Conservation (phyloP, 208 protist species). For the Dictyostelium gargantuum region DNA sequence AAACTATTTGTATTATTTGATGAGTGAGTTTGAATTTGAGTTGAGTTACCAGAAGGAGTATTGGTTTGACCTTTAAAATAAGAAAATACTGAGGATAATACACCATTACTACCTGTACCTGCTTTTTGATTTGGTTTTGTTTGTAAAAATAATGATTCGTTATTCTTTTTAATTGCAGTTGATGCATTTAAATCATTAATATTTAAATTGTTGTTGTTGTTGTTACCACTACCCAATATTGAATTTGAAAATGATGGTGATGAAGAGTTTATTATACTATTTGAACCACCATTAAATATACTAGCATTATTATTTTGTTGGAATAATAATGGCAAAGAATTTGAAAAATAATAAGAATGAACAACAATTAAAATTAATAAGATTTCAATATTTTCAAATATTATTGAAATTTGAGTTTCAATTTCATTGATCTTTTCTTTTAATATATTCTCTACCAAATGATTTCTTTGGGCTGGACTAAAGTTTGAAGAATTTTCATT, state of each 20-base stretch:
- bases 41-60: background rate
- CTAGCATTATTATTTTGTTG: background rate
- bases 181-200: background rate
- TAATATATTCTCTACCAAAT: background rate
- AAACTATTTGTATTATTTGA: background rate
- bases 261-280: too few relatives aligned
- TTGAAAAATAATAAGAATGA: slow-evolving; percentile 23
- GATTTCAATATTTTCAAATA: slow-evolving; percentile 19
- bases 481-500: background rate
- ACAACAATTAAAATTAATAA: slow-evolving; percentile 4
- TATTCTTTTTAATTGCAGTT: background rate
- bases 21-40: background rate
- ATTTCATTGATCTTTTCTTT: background rate
- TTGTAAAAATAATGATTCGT: background rate
- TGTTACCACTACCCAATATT: background rate
- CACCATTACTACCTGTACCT: background rate
- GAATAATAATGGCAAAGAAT: background rate
- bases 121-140: background rate
- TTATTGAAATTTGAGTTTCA: background rate
- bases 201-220: background rate
- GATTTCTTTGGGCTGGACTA: slow-evolving; percentile 8
- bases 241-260: background rate
- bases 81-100: background rate
- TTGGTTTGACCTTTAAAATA: background rate
- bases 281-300: background rate